Conservation (phyloP, 2,329 filamentous ascomycete species). For the Botrytis aclada region DNA sequence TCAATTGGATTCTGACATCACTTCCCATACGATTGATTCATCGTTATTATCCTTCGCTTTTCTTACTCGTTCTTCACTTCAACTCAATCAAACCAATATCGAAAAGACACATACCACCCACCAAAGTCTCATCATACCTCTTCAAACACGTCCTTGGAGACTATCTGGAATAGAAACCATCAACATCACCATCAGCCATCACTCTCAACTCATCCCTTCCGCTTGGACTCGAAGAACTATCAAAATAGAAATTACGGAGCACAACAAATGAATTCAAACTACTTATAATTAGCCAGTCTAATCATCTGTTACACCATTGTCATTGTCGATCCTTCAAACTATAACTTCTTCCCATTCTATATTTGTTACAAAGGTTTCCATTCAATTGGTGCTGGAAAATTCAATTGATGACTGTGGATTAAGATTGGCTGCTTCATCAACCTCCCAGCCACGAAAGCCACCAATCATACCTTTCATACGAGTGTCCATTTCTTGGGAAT, state of each 20-base stretch:
- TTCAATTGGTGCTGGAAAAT: not conserved
- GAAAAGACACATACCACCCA: not conserved
- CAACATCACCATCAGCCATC: too few species aligned
- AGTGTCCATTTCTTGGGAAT: not conserved
- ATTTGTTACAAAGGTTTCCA: not conserved
- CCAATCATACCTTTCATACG: not conserved
- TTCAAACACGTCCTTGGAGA: not conserved
- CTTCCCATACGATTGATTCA: not conserved
- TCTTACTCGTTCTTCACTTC: not conserved
- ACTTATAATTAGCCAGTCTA: not conserved
- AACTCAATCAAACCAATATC: not conserved
- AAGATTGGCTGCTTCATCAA: not conserved
- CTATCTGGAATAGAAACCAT: not conserved
- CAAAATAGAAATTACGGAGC: not conserved
- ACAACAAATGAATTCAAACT: not conserved
- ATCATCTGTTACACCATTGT: not conserved
- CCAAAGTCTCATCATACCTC: not conserved
- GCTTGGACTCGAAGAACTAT: not conserved
- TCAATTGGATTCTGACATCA: not conserved
- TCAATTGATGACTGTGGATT: not conserved
- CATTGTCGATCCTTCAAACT: conserved; percentile 5
- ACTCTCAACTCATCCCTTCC: not conserved
- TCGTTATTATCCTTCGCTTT: not conserved
- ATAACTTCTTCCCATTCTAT: not conserved
- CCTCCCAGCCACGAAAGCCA: not conserved